Evolutionary conservation across 768 basidiomycete species (phyloP).

Genomic region (Tephrocybe sp.): DNA sequence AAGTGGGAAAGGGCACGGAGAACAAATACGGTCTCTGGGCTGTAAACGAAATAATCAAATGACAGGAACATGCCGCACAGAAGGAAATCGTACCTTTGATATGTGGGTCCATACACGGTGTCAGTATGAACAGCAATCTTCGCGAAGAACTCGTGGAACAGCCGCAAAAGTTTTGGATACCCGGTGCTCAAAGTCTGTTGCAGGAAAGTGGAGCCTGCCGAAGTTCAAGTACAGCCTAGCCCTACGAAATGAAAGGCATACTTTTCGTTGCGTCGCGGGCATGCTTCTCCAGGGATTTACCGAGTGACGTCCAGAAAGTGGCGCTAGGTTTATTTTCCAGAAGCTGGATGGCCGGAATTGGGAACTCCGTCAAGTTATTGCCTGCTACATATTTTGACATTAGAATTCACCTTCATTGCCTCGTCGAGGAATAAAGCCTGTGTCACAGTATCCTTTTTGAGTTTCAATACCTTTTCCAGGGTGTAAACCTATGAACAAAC

Average conservation of each 20-base stretch:
- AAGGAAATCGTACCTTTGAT: constrained; percentile 66
- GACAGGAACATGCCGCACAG: constrained; percentile 1
- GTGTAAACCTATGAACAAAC: constrained; percentile 74
- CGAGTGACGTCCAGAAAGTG: constrained; percentile 86
- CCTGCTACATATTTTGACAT: too few species aligned
- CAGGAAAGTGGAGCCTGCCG: constrained; percentile 79
- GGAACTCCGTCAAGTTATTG: background rate
- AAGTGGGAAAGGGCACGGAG: constrained; percentile 82
- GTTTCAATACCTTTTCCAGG: constrained; percentile 87
- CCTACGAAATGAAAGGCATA: constrained; percentile 28
- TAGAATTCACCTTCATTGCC: constrained; percentile 86
- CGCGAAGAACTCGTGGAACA: constrained; percentile 97
- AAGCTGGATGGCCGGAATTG: constrained; percentile 39
- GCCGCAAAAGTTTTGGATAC: constrained; percentile 83
- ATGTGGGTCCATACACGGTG: constrained; percentile 79
- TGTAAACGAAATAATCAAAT: constrained; percentile 25
- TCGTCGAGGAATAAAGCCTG: constrained; percentile 87
- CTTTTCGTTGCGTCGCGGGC: constrained; percentile 80
- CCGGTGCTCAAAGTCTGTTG: constrained; percentile 87
- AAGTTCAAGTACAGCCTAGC: background rate
- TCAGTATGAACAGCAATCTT: constrained; percentile 96
- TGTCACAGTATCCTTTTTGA: constrained; percentile 83
- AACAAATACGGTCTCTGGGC: constrained; percentile 89
- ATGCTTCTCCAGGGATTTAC: constrained; percentile 79
- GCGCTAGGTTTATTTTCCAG: constrained; percentile 91